These are phyloP conservation scores for Hordeum pubiflorum DNA, from an alignment of 202 grass and related monocot species.

Conservation along the genomic window DNA sequence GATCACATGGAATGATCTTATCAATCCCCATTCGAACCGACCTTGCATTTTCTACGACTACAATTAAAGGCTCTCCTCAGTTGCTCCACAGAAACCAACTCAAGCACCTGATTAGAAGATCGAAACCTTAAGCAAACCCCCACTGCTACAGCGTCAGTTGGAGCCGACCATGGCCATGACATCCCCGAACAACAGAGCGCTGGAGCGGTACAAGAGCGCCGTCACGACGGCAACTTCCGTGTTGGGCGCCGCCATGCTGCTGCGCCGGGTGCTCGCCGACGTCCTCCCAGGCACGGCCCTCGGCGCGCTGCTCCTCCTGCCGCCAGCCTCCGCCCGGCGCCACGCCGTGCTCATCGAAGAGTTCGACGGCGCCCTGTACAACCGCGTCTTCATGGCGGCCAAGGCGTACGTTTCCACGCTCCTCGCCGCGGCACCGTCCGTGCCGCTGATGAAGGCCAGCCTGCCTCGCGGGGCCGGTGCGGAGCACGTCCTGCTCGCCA, in stretches of 20 bases:
- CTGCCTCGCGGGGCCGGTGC: slow-evolving; percentile 27
- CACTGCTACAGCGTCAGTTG: neutral
- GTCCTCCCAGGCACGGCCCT: slow-evolving; percentile 28
- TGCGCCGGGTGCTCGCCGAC: slow-evolving; percentile 29
- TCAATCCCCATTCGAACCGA: neutral
- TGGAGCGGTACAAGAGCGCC: slow-evolving; percentile 39
- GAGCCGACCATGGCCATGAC: slow-evolving; percentile 9
- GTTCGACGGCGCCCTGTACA: slow-evolving; percentile 38
- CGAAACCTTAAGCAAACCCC: neutral
- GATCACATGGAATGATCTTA: neutral
- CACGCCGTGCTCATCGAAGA: slow-evolving; percentile 46
- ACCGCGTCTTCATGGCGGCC: slow-evolving; percentile 37
- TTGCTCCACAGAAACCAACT: neutral
- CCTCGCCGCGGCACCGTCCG: slow-evolving; percentile 23
- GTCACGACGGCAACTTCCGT: slow-evolving; percentile 30
- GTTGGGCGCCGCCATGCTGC: slow-evolving; percentile 34
- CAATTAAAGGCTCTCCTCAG: neutral
- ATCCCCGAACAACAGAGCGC: slow-evolving; percentile 14
- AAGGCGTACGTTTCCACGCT: slow-evolving; percentile 38
- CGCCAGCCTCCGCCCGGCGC: slow-evolving; percentile 16
- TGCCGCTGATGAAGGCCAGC: slow-evolving; percentile 24
- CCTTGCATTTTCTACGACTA: neutral
- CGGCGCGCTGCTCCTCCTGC: slow-evolving; percentile 37
- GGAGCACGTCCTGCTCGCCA: slow-evolving; percentile 38
- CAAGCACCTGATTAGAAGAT: neutral